Conservation (phyloP, 2,329 filamentous ascomycete genomes). For the Arthrobotrys megalospora region DNA sequence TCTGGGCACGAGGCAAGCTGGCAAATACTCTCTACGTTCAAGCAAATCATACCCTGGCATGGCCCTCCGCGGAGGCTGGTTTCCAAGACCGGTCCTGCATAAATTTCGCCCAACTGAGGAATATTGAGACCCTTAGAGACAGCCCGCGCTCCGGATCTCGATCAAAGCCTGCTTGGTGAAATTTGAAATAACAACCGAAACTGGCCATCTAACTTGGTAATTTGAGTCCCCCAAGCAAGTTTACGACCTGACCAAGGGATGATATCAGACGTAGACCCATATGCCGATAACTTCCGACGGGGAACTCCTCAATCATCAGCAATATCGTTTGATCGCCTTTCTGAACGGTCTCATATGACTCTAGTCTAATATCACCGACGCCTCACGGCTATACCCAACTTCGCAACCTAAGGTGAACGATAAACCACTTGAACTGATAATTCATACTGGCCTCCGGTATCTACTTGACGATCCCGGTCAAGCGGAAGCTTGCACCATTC, state of each 20-base stretch:
- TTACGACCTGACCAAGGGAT: neutral
- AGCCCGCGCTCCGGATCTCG: neutral
- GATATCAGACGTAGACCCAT: neutral
- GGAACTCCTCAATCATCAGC: neutral
- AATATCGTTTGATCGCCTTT: neutral
- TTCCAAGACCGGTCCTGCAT: neutral
- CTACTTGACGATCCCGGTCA: conserved; percentile 31
- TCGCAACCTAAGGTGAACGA: neutral
- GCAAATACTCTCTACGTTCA: no score
- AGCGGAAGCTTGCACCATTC: conserved; percentile 52
- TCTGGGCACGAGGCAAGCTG: no score
- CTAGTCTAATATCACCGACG: neutral
- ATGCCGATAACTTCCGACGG: neutral
- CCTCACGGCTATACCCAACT: neutral
- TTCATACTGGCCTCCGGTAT: neutral
- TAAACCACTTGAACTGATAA: neutral
- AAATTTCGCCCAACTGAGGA: neutral
- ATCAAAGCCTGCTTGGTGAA: neutral
- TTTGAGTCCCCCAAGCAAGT: neutral
- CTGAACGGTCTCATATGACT: neutral
- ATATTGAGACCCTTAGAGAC: neutral
- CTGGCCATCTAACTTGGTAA: neutral
- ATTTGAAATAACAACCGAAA: no score
- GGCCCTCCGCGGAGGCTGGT: no score
- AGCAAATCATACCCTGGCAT: neutral